Evolutionary conservation across 345 rosid genomes (phyloP), one percentile per base, ranked within the genome.

Genomic region (Ceriops decandra): DNA sequence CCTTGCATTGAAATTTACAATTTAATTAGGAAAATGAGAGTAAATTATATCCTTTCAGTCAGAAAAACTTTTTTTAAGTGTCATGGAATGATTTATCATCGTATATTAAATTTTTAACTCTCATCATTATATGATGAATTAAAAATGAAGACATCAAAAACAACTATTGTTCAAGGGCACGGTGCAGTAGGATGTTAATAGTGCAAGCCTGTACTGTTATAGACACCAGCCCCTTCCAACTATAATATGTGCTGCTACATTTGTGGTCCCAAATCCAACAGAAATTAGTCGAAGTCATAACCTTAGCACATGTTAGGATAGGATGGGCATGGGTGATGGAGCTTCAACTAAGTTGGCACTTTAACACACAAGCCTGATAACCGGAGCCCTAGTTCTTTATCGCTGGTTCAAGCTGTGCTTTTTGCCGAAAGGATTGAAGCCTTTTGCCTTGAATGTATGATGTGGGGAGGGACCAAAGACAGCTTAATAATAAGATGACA

Each of bases 381-480:
- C 42, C 11, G 8, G 1, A 9, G 2, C 42, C 11, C 7, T 36
- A 36, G 9, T 36, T 36, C 11, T 36, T 10, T 20, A 20, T n/a
- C 1, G 64, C 49, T 68, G 57, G 56, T 60, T 31, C 57, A 68
- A 11, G n/a, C 21, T 60, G 26, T 52, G 57, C 42, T 47, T 53
- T 31, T 16, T 30, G 74, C 63, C 63, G 57, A 64, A 61, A 61
- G 73, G 60, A 52, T 32, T 17, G 19, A 17, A n/a, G 46, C 56
- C 20, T 68, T 68, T 59, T 46, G 9, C 27, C 42, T 7, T 22
- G 19, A 31, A 38, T 32, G 30, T 22, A 26, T 32, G 7, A 11
- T 28, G 30, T 28, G 63, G 35, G 11, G 1, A 59, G 60, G 66
- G 66, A 51, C 60, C 60, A 47, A 2, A 22, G 24, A 28, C 17